Evolutionary conservation across 306 rosid species (phyloP), one percentile per base, ranked within the genome.

Genomic region (Lathyrus oleraceus): DNA sequence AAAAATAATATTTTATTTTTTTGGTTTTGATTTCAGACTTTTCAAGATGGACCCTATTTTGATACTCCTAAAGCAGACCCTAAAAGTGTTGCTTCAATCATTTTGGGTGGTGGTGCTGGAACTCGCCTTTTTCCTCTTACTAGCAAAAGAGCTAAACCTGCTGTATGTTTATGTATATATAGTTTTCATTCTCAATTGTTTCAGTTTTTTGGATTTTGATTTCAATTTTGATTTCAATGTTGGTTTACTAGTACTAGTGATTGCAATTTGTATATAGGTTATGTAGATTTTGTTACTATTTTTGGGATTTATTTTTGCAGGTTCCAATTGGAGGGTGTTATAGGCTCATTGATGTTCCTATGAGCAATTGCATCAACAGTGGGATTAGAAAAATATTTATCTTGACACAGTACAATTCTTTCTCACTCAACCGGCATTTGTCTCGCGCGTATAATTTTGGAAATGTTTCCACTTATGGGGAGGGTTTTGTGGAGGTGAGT

Each of bases 251-350:
- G 78, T 23, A 25, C 38, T 56, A 5, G 61, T 56, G 23, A 56
- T 56, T 56, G 17, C 4, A 10, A 52, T 52, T 52, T 17, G 19
- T 2, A 49, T 16, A 10, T 52, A 13, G 30, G n/a, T 56, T 56
- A 7, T 56, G 5, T 27, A 15, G 43, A 35, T 35, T 30, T 64
- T 56, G 27, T 51, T 27, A 4, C 70, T 16, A 5, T 67, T 70
- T 70, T 65, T n/a, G 45, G 70, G 35, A 6, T 44, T 17, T 23
- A n/a, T 21, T 21, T 63, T 40, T 57, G 43, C 85, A 88, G 96
- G 98, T 93, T 81, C 98, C 98, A 0, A 84, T 93, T 7, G 98
- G 98, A 69, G 98, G 98, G 59, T 85, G 91, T 74, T 93, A 90
- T 76, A 86, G 98, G 70, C 86, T 93, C 70, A 90, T 92, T 28